A percentile compares a stretch with the other conserved stretches of the same genome.
These are phyloP conservation scores for Zasmidium cellare DNA, from an alignment of 2,329 filamentous ascomycete species.

Conservation along the genomic window DNA sequence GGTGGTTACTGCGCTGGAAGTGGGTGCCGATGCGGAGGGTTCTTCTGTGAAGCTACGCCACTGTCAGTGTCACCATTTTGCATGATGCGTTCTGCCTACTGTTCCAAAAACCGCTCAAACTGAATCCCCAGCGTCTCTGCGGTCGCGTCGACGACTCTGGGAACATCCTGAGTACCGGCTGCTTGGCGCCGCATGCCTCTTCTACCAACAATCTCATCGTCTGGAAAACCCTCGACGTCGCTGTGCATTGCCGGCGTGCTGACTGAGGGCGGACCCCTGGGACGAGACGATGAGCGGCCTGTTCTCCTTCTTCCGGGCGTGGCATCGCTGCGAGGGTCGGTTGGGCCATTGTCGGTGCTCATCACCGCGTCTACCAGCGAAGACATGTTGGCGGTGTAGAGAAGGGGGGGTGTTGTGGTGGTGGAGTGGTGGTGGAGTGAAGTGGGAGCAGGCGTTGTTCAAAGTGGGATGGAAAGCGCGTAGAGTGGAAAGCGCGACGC, in stretches of 20 bases:
- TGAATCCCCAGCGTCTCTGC: constrained; percentile 72
- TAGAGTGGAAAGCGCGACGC: constrained; percentile 2
- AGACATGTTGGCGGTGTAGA: constrained; percentile 44
- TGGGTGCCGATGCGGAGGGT: constrained; percentile 62
- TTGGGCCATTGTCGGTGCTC: constrained; percentile 46
- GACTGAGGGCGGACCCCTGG: constrained; percentile 50
- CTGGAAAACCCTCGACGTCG: constrained; percentile 60
- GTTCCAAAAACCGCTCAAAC: constrained; percentile 79
- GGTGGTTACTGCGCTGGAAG: constrained; percentile 70
- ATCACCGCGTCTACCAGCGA: constrained; percentile 53
- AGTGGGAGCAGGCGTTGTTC: no score
- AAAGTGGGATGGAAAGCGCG: neutral
- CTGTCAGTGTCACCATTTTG: constrained; percentile 9
- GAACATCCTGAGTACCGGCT: constrained; percentile 57
- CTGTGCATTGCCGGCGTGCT: constrained; percentile 53
- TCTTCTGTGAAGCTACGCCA: constrained; percentile 64
- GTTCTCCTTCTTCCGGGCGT: constrained; percentile 32
- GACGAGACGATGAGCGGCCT: constrained; percentile 55
- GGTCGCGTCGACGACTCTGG: constrained; percentile 73
- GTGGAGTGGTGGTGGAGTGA: neutral
- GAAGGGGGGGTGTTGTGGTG: neutral
- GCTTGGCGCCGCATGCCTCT: constrained; percentile 45
- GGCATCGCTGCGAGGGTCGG: constrained; percentile 41
- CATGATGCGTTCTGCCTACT: constrained; percentile 48
- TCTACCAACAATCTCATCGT: constrained; percentile 61